Percentiles rank a stretch among this genome's conserved stretches.
phyloP scores from a whole-genome alignment of 306 rosid genomes.

The Cucumis hystrix region DNA sequence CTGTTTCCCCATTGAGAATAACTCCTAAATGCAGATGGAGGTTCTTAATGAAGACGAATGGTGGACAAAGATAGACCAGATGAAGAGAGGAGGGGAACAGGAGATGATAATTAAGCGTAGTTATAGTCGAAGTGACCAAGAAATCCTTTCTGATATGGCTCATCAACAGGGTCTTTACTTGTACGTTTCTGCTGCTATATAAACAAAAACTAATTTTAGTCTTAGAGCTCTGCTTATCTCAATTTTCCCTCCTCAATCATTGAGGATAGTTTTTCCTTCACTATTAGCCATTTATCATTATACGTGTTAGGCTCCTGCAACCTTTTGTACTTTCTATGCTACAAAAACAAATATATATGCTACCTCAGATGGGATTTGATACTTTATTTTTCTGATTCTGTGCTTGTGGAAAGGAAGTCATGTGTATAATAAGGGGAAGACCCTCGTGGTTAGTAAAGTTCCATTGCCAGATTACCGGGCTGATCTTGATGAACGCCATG shows the following conservation, averaged over 20 bases:
- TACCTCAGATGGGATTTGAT: constrained; percentile 11
- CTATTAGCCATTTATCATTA: neutral
- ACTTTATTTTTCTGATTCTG: constrained; percentile 21
- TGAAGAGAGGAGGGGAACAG: constrained; percentile 59
- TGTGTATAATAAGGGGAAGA: constrained; percentile 74
- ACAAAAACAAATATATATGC: neutral
- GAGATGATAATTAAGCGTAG: constrained; percentile 63
- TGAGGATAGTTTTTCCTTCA: neutral
- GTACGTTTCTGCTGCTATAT: constrained; percentile 32
- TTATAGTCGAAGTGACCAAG: constrained; percentile 58
- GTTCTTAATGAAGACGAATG: constrained; percentile 66
- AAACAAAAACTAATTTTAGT: neutral
- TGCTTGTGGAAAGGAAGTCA: constrained; percentile 82
- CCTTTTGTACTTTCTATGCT: neutral
- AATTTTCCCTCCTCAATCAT: neutral
- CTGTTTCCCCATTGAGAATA: neutral
- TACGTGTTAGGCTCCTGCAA: neutral
- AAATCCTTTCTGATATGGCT: constrained; percentile 73
- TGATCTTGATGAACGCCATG: constrained; percentile 92
- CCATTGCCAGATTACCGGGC: constrained; percentile 93
- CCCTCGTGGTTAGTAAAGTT: constrained; percentile 83
- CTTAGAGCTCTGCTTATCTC: neutral
- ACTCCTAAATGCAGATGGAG: constrained; percentile 47
- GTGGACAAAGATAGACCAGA: constrained; percentile 68
- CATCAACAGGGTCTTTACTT: constrained; percentile 54